A percentile compares a stretch with the other conserved stretches of the same genome.
Conservation (phyloP, 352 stramenopile genomes). For the Pythium scleroteichum region DNA sequence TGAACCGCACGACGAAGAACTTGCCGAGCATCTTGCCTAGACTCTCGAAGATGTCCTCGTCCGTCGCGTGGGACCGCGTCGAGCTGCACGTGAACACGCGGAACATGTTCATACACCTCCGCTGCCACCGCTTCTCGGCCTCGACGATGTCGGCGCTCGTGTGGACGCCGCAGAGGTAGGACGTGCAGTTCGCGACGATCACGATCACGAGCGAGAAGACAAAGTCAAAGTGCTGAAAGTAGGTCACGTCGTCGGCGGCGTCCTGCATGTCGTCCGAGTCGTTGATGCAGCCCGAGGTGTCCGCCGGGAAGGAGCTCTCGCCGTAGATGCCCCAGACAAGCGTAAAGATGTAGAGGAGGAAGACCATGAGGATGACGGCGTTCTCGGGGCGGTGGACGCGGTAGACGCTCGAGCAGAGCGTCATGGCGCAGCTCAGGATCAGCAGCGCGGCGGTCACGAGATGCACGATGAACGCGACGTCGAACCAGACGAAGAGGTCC, state of each 20-base stretch:
- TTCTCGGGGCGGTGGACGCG: slow-evolving; percentile 53
- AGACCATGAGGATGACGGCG: slow-evolving; percentile 56
- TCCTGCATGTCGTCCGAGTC: slow-evolving; percentile 59
- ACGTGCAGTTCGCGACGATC: slow-evolving; percentile 42
- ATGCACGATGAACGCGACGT: slow-evolving; percentile 56
- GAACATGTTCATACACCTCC: slow-evolving; percentile 62
- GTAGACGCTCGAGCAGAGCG: slow-evolving; percentile 59
- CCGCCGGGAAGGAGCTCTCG: slow-evolving; percentile 45
- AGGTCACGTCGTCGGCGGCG: slow-evolving; percentile 51
- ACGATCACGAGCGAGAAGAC: slow-evolving; percentile 53
- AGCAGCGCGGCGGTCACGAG: slow-evolving; percentile 41
- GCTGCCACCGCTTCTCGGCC: slow-evolving; percentile 66
- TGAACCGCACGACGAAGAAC: slow-evolving; percentile 77
- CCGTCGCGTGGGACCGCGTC: slow-evolving; percentile 35
- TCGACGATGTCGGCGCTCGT: slow-evolving; percentile 50
- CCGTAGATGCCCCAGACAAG: slow-evolving; percentile 63
- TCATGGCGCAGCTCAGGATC: slow-evolving; percentile 39
- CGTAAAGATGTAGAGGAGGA: slow-evolving; percentile 56
- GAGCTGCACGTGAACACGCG: slow-evolving; percentile 55
- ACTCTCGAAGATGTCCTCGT: slow-evolving; percentile 71
- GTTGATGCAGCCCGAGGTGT: slow-evolving; percentile 53
- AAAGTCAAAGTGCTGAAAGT: slow-evolving; percentile 76
- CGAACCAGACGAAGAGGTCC: slow-evolving; percentile 62
- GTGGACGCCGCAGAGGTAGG: slow-evolving; percentile 71
- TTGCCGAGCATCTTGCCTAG: slow-evolving; percentile 65